Evolutionary conservation across 169 alveolate genomes (phyloP), one percentile per base, ranked within the genome.

Genomic region (Plasmodium gonderi): DNA sequence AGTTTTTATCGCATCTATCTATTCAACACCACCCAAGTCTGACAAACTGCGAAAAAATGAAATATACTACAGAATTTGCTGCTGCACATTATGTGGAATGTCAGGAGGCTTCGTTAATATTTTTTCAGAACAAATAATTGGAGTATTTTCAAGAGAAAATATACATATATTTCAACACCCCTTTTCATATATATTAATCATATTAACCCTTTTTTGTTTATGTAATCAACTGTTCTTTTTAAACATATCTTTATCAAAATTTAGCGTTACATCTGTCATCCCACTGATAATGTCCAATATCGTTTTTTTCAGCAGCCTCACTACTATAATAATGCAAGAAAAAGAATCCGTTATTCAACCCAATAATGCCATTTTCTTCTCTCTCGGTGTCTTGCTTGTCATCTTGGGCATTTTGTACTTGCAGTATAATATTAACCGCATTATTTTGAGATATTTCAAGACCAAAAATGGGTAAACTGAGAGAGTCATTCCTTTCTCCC

Each of bases 101-200:
- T 69, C 92, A 45, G 92, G 92, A n/a, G 92, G 92, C 29, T 83
- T 83, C 29, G 92, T 83, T 14, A 83, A 83, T 49, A 69, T 83
- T 47, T 83, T 83, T 49, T 83, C 82, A 12, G 92, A 83, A 26
- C 92, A 83, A n/a, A 69, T 83, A 49, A 83, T 83, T 60, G 75
- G 67, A 31, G 74, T 83, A 4, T 72, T 83, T 47, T 74, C 92
- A 31, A 44, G 8, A 6, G 92, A 83, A 33, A 69, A 83, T 1
- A 17, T 83, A 40, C 45, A 69, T 17, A 83, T 83, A 68, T 72
- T 83, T 47, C 44, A 72, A 83, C 40, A 83, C 26, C 44, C 79
- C 20, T 69, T 83, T 38, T 17, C 92, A 29, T 83, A 69, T 49
- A 36, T 83, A 45, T 31, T 83, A 17, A 83, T 74, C 11, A 45